Base-by-base conservation (phyloP, 2,329 filamentous ascomycete species). In the Fusarium setosum region DNA sequence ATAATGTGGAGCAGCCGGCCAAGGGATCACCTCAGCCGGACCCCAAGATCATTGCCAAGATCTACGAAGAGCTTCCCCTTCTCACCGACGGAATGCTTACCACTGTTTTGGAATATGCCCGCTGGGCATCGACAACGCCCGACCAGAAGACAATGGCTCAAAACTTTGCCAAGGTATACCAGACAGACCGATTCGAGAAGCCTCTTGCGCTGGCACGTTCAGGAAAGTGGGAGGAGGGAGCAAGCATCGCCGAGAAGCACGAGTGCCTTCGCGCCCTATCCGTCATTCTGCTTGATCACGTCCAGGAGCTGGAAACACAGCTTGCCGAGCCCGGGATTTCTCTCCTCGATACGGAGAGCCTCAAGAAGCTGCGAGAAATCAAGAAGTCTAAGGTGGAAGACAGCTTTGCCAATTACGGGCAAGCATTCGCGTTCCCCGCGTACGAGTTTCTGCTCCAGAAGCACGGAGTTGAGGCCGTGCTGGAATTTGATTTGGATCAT, bases 381-480 rank as follows among this genome's bases (percentile, higher is more conserved):
- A 80, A 82, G 65, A 83, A 81, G 63, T 78, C 80, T 10, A 77
- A 81, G 34, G 73, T 79, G n/a, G 84, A 85, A 70, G 74, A 81
- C 32, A 83, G 83, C 52, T 92, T 94, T 71, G 81, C 84, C n/a
- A 82, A 79, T 23, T 92, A 91, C 67, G 88, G 88, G 15, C 82
- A 89, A 63, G 80, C 82, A 1, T 94, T 92, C 76, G 89, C 91
- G 4, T 89, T 90, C 69, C 91, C 93, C 1, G 92, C 93, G 63
- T 98, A 97, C 76, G 87, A 92, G 57, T 90, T 90, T 64, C 84
- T 95, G 54, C 90, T 97, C 52, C 83, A 86, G 31, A 85, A 87
- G 70, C 86, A 87, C 55, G 86, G 91, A 42, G 83, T 92, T 40
- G 84, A 88, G 67, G 83, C 86, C 2, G 83, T 97, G 24, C 84